Percentiles rank a stretch among this genome's conserved stretches.
These are phyloP conservation scores for Zasmidium angulare DNA, from an alignment of 2,329 filamentous ascomycete genomes.

Conservation along the genomic window DNA sequence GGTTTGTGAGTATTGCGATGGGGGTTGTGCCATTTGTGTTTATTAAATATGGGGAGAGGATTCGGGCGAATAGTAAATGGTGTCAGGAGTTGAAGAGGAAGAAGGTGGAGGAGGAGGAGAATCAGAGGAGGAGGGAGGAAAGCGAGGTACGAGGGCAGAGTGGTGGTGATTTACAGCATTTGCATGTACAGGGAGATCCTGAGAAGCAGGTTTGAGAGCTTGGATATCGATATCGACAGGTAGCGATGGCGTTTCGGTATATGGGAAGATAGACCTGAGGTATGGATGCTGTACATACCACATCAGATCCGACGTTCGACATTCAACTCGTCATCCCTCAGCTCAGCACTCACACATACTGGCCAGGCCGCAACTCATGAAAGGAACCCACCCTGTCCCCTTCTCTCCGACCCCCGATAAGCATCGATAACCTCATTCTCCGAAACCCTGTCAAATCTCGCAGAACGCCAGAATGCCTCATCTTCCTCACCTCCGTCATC, in stretches of 20 bases:
- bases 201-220: slow-evolving; percentile 25
- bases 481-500: not conserved
- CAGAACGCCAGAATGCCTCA: too few species aligned
- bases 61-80: slow-evolving; percentile 60
- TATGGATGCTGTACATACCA: too few species aligned
- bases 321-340: too few species aligned
- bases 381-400: too few species aligned
- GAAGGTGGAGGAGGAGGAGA: slow-evolving; percentile 39
- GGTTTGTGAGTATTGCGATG: slow-evolving; percentile 50
- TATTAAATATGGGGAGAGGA: slow-evolving; percentile 53
- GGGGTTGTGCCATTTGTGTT: slow-evolving; percentile 61
- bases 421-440: not conserved
- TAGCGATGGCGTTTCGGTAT: not conserved
- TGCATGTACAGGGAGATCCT: slow-evolving; percentile 9
- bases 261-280: not conserved
- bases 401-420: not conserved
- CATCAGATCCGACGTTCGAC: too few species aligned
- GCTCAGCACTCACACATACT: too few species aligned
- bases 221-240: not conserved
- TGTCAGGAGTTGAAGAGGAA: slow-evolving; percentile 59
- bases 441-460: not conserved
- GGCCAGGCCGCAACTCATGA: too few species aligned
- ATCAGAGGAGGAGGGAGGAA: slow-evolving; percentile 13
- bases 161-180: not conserved
- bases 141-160: not conserved